These are phyloP conservation scores for Haplosporangium gracile DNA, from an alignment of 192 early-diverging fungal species.

Conservation along the genomic window DNA sequence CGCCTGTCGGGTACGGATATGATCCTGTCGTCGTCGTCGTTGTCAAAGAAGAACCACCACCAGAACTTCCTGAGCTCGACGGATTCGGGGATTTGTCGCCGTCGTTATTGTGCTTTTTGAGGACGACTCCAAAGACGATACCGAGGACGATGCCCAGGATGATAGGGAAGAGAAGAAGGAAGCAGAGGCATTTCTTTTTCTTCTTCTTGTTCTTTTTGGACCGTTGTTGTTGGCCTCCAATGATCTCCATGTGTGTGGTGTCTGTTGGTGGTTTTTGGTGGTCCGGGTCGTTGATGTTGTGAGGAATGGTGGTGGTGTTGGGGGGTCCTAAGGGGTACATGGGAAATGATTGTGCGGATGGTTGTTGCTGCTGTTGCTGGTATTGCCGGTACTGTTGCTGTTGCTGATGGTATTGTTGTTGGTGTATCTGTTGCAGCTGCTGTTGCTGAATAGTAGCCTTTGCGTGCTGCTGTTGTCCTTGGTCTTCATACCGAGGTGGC, in stretches of 20 bases:
- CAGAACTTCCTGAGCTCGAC: too few species aligned
- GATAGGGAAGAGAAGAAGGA: neutral
- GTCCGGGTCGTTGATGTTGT: neutral
- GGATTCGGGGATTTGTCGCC: neutral
- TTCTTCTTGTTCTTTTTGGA: neutral
- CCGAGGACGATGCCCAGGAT: neutral
- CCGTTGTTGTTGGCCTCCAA: neutral
- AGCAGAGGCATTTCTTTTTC: neutral
- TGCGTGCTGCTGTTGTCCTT: neutral
- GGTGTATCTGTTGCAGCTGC: neutral
- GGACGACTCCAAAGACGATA: neutral
- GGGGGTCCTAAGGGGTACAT: neutral
- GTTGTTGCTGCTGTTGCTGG: neutral
- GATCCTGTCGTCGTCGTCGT: neutral
- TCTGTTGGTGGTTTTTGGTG: neutral
- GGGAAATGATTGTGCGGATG: neutral
- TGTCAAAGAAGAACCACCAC: neutral
- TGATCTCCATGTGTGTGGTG: neutral
- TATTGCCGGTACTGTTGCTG: neutral
- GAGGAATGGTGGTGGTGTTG: neutral
- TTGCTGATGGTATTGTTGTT: neutral
- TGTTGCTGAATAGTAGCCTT: neutral
- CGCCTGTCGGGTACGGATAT: neutral
- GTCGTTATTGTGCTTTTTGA: neutral
- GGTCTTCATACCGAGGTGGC: neutral